Percentiles rank a stretch among this genome's conserved stretches.
phyloP scores from a whole-genome alignment of 495 filamentous ascomycete genomes.

The Polyplosphaeria fusca region DNA sequence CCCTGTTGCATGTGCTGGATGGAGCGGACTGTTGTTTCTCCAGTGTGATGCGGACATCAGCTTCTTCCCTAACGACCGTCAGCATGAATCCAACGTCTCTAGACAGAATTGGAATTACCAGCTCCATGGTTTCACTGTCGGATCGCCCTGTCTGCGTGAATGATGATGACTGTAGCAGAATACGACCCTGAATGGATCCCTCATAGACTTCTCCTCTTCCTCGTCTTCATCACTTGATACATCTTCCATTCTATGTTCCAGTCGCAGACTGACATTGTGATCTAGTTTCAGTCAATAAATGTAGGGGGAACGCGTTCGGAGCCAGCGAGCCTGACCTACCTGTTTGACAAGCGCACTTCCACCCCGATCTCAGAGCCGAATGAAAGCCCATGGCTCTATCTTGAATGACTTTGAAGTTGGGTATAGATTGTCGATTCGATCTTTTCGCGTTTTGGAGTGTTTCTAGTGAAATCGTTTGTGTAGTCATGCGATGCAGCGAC shows the following conservation, averaged over 20 bases:
- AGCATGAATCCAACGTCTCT: no score
- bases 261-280: conserved; percentile 19
- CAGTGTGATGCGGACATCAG: conserved; percentile 12
- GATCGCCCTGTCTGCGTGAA: no score
- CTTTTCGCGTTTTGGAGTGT: conserved; percentile 2
- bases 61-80: no score
- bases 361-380: conserved; percentile 9
- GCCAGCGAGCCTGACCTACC: no score
- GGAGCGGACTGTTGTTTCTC: background rate
- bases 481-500: conserved; percentile 19
- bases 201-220: conserved; percentile 12
- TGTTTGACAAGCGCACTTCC: conserved; percentile 25
- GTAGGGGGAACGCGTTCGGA: no score
- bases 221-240: conserved; percentile 13
- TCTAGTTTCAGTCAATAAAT: no score
- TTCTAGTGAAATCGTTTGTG: conserved; percentile 19
- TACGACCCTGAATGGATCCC: conserved; percentile 17
- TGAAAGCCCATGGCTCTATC: conserved; percentile 20
- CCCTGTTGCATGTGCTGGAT: background rate
- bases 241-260: conserved; percentile 20
- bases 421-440: background rate
- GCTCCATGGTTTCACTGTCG: conserved; percentile 5
- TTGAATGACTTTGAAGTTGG: conserved; percentile 19
- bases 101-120: no score
- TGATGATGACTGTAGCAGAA: conserved; percentile 16